Percentiles rank a stretch among this genome's conserved stretches.
These are phyloP conservation scores for Saccharomyces hybrid DNA, from an alignment of 1,139 yeast species.

Conservation along the genomic window DNA sequence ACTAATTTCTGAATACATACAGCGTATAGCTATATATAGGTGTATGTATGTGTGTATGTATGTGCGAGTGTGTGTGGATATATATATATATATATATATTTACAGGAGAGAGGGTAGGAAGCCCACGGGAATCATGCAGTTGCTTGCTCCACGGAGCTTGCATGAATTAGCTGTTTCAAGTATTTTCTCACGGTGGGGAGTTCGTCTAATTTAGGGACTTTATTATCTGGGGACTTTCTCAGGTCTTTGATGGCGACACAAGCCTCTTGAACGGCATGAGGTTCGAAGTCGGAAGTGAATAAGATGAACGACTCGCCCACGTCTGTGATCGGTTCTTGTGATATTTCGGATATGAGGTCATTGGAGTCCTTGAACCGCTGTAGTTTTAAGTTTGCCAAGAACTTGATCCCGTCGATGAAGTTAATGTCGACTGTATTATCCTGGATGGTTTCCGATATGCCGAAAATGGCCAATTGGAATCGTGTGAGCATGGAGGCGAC, in stretches of 20 bases:
- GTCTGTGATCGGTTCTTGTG: constrained; percentile 31
- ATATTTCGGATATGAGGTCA: constrained; percentile 17
- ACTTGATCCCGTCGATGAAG: constrained; percentile 60
- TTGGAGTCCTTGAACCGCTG: constrained; percentile 37
- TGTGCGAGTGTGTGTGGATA: background rate
- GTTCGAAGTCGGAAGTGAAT: constrained; percentile 40
- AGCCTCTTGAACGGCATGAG: constrained; percentile 45
- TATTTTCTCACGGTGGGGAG: constrained; percentile 30
- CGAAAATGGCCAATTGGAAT: constrained; percentile 73
- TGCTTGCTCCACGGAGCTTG: constrained; percentile 2
- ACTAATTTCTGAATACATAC: background rate
- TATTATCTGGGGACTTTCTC: constrained; percentile 23
- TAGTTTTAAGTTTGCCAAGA: constrained; percentile 59
- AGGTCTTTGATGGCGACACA: constrained; percentile 41
- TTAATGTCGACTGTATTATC: constrained; percentile 47
- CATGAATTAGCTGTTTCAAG: constrained; percentile 19
- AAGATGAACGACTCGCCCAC: constrained; percentile 45
- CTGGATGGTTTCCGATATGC: constrained; percentile 51
- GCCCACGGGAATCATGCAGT: background rate
- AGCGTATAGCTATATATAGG: background rate
- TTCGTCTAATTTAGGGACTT: constrained; percentile 31
- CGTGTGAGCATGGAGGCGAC: constrained; percentile 63
- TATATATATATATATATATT: background rate
- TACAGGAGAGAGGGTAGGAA: background rate
- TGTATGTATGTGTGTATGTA: background rate